Conservation (phyloP, 345 rosid genomes). For the Salix caprea region DNA sequence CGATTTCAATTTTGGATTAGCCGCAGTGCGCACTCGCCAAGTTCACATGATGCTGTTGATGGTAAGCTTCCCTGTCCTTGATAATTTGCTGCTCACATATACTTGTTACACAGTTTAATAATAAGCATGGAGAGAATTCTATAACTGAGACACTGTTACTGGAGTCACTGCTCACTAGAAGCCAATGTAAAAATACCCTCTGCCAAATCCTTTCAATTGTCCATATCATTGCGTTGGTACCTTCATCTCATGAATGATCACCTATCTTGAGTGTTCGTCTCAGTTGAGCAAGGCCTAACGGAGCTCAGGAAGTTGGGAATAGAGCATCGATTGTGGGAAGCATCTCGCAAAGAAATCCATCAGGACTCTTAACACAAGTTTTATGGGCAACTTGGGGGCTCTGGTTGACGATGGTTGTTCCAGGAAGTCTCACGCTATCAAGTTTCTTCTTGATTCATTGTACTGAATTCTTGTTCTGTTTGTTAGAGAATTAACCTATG, state of each 20-base stretch:
- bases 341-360: conserved; percentile 56
- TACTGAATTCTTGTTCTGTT: not conserved
- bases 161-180: not conserved
- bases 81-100: not conserved
- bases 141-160: not conserved
- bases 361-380: conserved; percentile 16
- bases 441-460: not conserved
- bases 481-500: not conserved
- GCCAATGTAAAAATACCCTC: not conserved
- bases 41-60: conserved; percentile 31
- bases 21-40: conserved; percentile 30
- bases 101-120: not conserved
- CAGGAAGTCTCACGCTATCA: not conserved
- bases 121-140: not conserved
- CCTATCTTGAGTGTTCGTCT: not conserved
- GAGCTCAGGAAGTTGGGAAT: conserved; percentile 84
- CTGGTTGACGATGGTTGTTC: not conserved
- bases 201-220: not conserved
- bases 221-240: not conserved
- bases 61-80: conserved; percentile 14
- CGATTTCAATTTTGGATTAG: conserved; percentile 30
- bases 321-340: conserved; percentile 91
- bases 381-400: not conserved
- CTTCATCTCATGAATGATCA: not conserved
- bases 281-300: conserved; percentile 83